Conservation (phyloP, 257 asterid genomes). For the Solanum chilense region DNA sequence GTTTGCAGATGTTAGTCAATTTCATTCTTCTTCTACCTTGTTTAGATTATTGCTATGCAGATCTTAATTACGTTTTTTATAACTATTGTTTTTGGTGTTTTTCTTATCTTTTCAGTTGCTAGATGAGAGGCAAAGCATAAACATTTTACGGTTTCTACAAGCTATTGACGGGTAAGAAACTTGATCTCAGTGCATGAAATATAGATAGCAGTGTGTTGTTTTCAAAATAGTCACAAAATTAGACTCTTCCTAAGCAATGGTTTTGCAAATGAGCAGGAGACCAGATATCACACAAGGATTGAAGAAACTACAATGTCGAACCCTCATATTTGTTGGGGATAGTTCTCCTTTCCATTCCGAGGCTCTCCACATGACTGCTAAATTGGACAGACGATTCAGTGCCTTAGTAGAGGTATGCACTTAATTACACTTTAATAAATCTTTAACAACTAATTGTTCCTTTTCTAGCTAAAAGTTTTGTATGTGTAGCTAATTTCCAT, state of each 20-base stretch:
- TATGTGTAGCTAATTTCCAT: neutral
- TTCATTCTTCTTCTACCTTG: neutral
- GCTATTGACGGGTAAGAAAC: conserved; percentile 56
- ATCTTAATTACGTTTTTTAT: neutral
- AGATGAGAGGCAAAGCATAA: conserved; percentile 76
- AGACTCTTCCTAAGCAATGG: neutral
- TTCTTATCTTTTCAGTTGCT: conserved; percentile 43
- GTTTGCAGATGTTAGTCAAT: neutral
- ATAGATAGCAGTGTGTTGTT: neutral
- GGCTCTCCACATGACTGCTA: conserved; percentile 57
- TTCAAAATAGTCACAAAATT: neutral
- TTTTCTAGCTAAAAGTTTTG: neutral
- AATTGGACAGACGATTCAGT: conserved; percentile 65
- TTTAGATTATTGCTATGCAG: neutral
- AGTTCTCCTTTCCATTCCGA: conserved; percentile 69
- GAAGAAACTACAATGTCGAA: conserved; percentile 63
- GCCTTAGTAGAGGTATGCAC: conserved; percentile 83
- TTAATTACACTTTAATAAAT: neutral
- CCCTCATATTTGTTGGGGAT: conserved; percentile 81
- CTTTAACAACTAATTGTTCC: neutral
- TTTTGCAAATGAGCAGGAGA: conserved; percentile 46
- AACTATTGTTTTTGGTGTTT: neutral
- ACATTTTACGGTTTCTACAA: conserved; percentile 69
- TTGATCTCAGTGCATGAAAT: neutral
- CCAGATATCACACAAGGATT: conserved; percentile 61